Base-by-base conservation (phyloP, 2,329 filamentous ascomycete species). In the Diaporthe vexans region DNA sequence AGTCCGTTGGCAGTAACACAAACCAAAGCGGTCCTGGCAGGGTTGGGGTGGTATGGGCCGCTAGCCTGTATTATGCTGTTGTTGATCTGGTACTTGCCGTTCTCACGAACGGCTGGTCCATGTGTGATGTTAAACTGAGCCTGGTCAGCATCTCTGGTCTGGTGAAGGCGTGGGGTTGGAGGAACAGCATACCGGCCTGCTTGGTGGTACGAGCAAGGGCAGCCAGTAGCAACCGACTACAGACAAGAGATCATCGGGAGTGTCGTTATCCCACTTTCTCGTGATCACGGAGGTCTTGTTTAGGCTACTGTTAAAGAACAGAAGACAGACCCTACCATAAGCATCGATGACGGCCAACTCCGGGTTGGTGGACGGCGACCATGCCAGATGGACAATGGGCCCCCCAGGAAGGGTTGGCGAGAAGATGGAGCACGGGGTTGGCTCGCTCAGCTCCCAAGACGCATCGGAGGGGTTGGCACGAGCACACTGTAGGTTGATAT, bases 151-250 rank as follows among this genome's bases (percentile, higher is more conserved):
- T 17, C 24, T 46, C 8, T 37, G 63, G 46, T 54, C 26, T 21
- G 37, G 21, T 48, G 54, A 24, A 29, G 35, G 35, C 67, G 29
- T 67, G n/a, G 33, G 33, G 15, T n/a, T 19, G 54, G 81, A 74
- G 52, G 51, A n/a, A 24, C 9, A 9, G 70, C 78, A 65, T 77
- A 84, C 84, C 79, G 86, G 83, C 78, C 84, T 83, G 78, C 81
- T 81, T n/a, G 80, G 48, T 21, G 63, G n/a, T 40, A 51, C 86
- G 37, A 88, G 85, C 33, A 92, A 86, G n/a, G 88, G 86, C 72
- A 98, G 86, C 97, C 97, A 99, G 83, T 94, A 93, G 81, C 95
- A 90, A 4, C 96, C 97, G 9, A 97, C 94, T 7, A 97, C 87
- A 67, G 92, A 90, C 77, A 93, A 91, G 51, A 94, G 86, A 81